Evolutionary conservation across 2,329 filamentous ascomycete species (phyloP), one percentile per base, ranked within the genome.

Genomic region (Cryphonectria carpinicola): DNA sequence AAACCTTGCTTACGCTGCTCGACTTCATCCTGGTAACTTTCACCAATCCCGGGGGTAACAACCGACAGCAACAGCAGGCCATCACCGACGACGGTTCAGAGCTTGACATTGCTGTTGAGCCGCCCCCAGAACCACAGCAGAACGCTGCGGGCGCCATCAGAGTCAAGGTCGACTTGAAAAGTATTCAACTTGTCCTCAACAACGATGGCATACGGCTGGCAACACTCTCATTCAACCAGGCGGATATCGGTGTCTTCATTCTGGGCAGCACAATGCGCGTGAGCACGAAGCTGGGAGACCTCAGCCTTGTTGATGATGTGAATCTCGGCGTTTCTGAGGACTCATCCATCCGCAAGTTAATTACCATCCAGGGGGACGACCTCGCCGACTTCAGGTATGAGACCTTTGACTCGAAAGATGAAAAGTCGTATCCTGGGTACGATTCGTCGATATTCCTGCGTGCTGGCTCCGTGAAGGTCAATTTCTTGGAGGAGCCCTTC

Each of bases 331-430:
- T 97, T 0, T 89, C 93, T 0, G 90, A 92, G 75, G 87, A 92
- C 39, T 98, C 95, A 0, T 89, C 91, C 60, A 85, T 98, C 35
- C 91, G 96, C 54, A 91, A 95, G 74, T 87, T 99, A 32, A 90
- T 99, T 56, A 95, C 94, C 0, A 99, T 99, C 41, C 93, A 99
- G 80, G 97, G 97, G 14, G 91, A 98, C 69, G 95, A 98, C 72
- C 87, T 99, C 25, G 95, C 95, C 1, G 96, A 99, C 79, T 98
- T 99, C 84, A 92, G 93, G 68, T 99, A 99, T 76, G 94, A 99
- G 81, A 99, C 96, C 0, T 99, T 97, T 76, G 94, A 98, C 79
- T 80, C 91, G 0, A 86, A 87, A 32, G 90, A 90, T 70, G 76
- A 80, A 2, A 88, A 92, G 67, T 86, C 89, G 14, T 98, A 98